Percentiles rank a stretch among this genome's conserved stretches.
Evolutionary conservation across 2,329 filamentous ascomycete species (phyloP).

Genomic region (Torrubiellomyces zombiae): DNA sequence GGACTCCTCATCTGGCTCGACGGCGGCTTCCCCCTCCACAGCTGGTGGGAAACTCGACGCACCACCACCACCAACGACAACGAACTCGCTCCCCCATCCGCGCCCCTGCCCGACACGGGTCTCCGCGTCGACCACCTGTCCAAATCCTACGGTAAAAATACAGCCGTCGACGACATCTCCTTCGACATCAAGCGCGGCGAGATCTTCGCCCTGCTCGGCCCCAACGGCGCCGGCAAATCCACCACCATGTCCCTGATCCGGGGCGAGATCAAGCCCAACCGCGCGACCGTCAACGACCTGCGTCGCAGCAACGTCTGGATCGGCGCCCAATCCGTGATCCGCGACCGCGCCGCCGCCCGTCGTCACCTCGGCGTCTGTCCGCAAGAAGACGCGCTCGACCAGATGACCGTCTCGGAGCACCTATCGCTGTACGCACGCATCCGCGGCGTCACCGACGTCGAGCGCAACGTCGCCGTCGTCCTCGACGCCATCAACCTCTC

Average conservation of each 20-base stretch:
- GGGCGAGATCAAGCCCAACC: constrained; percentile 65
- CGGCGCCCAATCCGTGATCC: constrained; percentile 59
- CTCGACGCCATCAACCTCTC: constrained; percentile 65
- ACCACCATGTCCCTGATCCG: constrained; percentile 80
- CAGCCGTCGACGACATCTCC: constrained; percentile 75
- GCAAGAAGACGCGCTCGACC: constrained; percentile 74
- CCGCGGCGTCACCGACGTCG: constrained; percentile 58
- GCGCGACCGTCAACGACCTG: too few relatives aligned
- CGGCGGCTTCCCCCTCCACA: constrained; percentile 43
- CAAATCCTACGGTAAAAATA: constrained; percentile 60
- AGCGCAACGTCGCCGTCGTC: constrained; percentile 63
- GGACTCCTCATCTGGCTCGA: constrained; percentile 64
- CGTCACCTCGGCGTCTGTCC: constrained; percentile 79
- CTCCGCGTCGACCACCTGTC: constrained; percentile 66
- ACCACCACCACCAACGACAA: constrained; percentile 13
- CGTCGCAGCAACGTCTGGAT: constrained; percentile 73
- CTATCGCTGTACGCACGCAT: constrained; percentile 75
- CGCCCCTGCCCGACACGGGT: constrained; percentile 46
- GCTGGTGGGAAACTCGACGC: too few relatives aligned
- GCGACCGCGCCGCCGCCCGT: constrained; percentile 54
- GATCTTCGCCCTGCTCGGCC: constrained; percentile 77
- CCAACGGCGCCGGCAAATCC: constrained; percentile 82
- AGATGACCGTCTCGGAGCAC: constrained; percentile 80
- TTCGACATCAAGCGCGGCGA: constrained; percentile 69
- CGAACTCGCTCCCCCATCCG: constrained; percentile 40